phyloP scores from a whole-genome alignment of 2,329 filamentous ascomycete species.

The Fusarium ramigenum region DNA sequence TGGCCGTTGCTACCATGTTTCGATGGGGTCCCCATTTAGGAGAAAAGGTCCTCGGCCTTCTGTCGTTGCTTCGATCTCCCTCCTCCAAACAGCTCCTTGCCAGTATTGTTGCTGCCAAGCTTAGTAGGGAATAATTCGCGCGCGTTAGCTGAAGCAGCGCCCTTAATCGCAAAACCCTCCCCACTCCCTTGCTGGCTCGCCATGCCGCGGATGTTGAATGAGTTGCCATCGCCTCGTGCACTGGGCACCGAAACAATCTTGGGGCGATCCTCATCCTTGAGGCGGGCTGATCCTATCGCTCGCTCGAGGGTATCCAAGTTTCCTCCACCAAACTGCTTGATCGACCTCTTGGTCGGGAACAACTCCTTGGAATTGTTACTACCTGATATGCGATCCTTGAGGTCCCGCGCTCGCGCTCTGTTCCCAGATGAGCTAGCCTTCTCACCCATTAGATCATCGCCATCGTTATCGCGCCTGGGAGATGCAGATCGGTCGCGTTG shows the following conservation, averaged over 20 bases:
- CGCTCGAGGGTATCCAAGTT: conserved; percentile 52
- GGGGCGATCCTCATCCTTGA: conserved; percentile 54
- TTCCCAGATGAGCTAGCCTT: conserved; percentile 48
- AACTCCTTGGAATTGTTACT: conserved; percentile 50
- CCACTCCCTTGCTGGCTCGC: conserved; percentile 57
- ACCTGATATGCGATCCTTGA: conserved; percentile 46
- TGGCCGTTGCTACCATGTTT: background rate
- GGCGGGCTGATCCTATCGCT: conserved; percentile 50
- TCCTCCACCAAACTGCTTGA: conserved; percentile 38
- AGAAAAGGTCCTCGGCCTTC: conserved; percentile 78
- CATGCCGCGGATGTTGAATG: conserved; percentile 69
- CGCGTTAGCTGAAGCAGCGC: conserved; percentile 55
- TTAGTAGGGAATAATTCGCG: conserved; percentile 77
- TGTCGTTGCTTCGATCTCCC: conserved; percentile 63
- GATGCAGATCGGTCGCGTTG: conserved; percentile 62
- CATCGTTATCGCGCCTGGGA: conserved; percentile 56
- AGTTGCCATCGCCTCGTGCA: conserved; percentile 51
- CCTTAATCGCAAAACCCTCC: conserved; percentile 73
- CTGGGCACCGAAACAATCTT: conserved; percentile 67
- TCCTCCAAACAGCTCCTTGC: conserved; percentile 75
- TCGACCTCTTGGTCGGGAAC: conserved; percentile 49
- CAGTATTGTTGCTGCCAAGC: conserved; percentile 64
- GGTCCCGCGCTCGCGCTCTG: conserved; percentile 46
- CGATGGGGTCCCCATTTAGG: conserved; percentile 57
- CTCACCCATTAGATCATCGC: conserved; percentile 52